Evolutionary conservation across 2,329 filamentous ascomycete genomes (phyloP), one percentile per base, ranked within the genome.

Genomic region (Cladophialophora immunda): DNA sequence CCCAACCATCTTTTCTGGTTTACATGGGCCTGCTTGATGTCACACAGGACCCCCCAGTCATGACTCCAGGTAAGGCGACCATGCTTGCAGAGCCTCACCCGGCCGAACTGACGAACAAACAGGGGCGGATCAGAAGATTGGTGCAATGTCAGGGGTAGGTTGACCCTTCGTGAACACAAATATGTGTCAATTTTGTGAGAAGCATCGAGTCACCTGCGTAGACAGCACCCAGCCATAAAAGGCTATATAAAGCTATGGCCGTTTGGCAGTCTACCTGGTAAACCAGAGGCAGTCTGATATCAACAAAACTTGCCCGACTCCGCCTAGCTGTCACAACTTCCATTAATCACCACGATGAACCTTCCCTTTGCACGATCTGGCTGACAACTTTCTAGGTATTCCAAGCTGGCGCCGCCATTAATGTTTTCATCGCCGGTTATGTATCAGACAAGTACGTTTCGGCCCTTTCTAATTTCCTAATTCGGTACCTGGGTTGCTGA

Each of bases 1-100:
- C 81, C 1, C 81, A 83, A 66, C 80, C 81, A 3, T 78, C 75
- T 32, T 83, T 83, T 74, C 81, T 81, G 71, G 73, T 71, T 2
- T 80, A 64, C 47, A 59, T 69, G 58, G 61, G 62, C 29, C 53
- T 67, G 22, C 27, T 64, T 11, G 64, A 61, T 56, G 29, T 22
- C n/a, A 52, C 61, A 27, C 17, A 32, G n/a, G 32, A 58, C 17
- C 64, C 29, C 8, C 47, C 50, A 32, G 34, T n/a, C 30, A 17
- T 38, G 45, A 60, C 25, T 54, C 55, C 13, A 50, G 47, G 22
- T 41, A 15, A 47, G n/a, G 41, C 19, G n/a, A 47, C 3, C 41
- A 22, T 47, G 5, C n/a, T 22, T 8, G n/a, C 41, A 47, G 41
- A 47, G n/a, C 36, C 19, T 29, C 36, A 27, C 11, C 8, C 13